These are phyloP conservation scores for Rhynchosporium agropyri DNA, from an alignment of 2,329 filamentous ascomycete species.

Conservation along the genomic window DNA sequence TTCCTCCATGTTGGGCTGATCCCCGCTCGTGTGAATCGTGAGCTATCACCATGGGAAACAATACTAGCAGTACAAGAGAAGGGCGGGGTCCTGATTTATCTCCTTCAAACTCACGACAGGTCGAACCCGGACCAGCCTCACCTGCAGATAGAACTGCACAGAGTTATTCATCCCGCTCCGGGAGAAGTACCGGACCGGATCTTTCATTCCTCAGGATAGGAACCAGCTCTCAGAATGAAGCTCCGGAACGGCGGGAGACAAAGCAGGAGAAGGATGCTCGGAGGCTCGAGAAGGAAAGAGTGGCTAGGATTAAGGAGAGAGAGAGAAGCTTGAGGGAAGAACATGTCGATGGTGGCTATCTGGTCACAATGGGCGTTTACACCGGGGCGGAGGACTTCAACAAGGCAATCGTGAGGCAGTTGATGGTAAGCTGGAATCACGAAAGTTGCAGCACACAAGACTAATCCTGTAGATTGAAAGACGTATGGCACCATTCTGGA, in stretches of 20 bases:
- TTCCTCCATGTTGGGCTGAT: conserved; percentile 37
- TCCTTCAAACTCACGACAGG: conserved; percentile 25
- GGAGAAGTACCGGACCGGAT: conserved; percentile 40
- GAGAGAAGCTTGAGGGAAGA: conserved; percentile 91
- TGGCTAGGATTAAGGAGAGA: conserved; percentile 76
- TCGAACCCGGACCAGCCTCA: conserved; percentile 33
- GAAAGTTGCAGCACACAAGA: neutral
- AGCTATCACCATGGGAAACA: conserved; percentile 42
- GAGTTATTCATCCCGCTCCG: conserved; percentile 35
- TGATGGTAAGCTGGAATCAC: conserved; percentile 67
- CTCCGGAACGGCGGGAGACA: conserved; percentile 70
- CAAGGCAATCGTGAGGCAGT: conserved; percentile 82
- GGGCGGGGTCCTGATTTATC: conserved; percentile 38
- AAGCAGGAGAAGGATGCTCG: conserved; percentile 89
- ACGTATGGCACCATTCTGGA: conserved; percentile 92
- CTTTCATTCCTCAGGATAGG: conserved; percentile 42
- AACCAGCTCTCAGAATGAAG: conserved; percentile 33
- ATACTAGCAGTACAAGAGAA: conserved; percentile 33
- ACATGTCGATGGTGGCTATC: conserved; percentile 88
- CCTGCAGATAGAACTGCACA: conserved; percentile 30
- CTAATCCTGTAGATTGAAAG: conserved; percentile 74
- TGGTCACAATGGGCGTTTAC: conserved; percentile 94
- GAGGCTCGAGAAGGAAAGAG: conserved; percentile 79
- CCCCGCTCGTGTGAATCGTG: conserved; percentile 32
- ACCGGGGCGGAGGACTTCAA: conserved; percentile 91